Conservation (phyloP, 805 yeast species). For the Kodamaea neixiangensis region DNA sequence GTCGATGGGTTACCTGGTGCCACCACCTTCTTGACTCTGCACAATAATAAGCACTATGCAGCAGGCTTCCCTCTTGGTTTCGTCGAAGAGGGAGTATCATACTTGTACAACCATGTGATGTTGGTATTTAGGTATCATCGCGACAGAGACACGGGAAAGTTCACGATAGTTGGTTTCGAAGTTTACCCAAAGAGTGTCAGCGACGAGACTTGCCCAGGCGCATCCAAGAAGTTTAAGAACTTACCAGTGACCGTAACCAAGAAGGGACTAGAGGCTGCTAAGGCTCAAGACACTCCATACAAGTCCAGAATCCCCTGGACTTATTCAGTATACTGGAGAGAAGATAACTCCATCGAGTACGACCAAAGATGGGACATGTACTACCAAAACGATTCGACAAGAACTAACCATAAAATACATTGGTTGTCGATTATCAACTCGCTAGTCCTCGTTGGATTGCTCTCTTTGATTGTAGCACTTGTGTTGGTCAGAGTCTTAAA, state of each 20-base stretch:
- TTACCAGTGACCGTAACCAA: slow-evolving; percentile 48
- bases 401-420: slow-evolving; percentile 54
- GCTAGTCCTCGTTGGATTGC: slow-evolving; percentile 58
- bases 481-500: slow-evolving; percentile 59
- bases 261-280: slow-evolving; percentile 17
- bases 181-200: slow-evolving; percentile 82
- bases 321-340: slow-evolving; percentile 87
- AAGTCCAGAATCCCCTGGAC: slow-evolving; percentile 67
- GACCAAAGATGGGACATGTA: slow-evolving; percentile 74
- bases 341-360: slow-evolving; percentile 67
- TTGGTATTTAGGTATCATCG: slow-evolving; percentile 71
- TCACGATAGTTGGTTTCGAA: slow-evolving; percentile 84
- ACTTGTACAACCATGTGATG: slow-evolving; percentile 78
- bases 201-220: slow-evolving; percentile 72
- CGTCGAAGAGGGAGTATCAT: slow-evolving; percentile 54
- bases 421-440: slow-evolving; percentile 80
- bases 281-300: slow-evolving; percentile 29
- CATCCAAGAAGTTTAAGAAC: slow-evolving; percentile 58
- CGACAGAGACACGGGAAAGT: slow-evolving; percentile 37
- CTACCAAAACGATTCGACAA: slow-evolving; percentile 53
- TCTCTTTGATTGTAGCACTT: slow-evolving; percentile 65
- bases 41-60: slow-evolving; percentile 68
- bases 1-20: slow-evolving; percentile 87
- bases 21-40: slow-evolving; percentile 68
- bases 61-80: slow-evolving; percentile 87